Base-by-base conservation (phyloP, 352 stramenopile genomes). In the Phytopythium sindhum region DNA sequence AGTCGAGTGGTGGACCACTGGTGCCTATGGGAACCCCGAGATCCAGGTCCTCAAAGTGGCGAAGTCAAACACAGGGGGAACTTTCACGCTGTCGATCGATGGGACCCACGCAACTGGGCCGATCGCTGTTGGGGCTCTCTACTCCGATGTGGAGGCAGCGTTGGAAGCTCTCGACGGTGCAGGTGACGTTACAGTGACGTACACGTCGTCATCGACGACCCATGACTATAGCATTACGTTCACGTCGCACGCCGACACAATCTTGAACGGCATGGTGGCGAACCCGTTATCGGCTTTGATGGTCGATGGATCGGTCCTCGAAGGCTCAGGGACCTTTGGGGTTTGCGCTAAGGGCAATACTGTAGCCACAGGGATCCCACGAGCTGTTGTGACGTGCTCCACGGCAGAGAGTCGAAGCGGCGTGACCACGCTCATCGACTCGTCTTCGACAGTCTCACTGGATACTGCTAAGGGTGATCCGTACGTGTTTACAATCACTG, bases 11-110 rank as follows among this genome's bases (percentile, higher is more conserved):
- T 95, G 84, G 83, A 77, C 70, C 0, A 72, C 79, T 21, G 74
- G 63, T 12, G 61, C 66, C 23, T 91, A 90, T n/a, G 80, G 81
- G 0, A 63, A 56, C 0, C 66, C 60, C 3, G 82, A 91, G 41
- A 73, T 93, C 0, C 93, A 98, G 64, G 75, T 91, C 9, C 71
- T 98, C 29, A 96, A 97, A 67, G 80, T 97, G 11, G 78, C 81
- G n/a, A 73, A 65, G 11, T 67, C 73, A 2, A 90, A 91, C 31
- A 90, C 88, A 1, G 88, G 75, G 33, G 91, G 92, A 6, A 88
- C 79, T 33, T 98, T 97, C 57, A 95, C 77, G 24, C 58, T 97
- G 9, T 65, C 74, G 50, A 70, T 97, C 9, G 83, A 84, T 21
- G 53, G 28, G 6, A 71, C 64, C 7, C 61, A 72, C 23, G 53